Base-by-base conservation (phyloP, 2,329 filamentous ascomycete species). In the Monosporascus sp. region DNA sequence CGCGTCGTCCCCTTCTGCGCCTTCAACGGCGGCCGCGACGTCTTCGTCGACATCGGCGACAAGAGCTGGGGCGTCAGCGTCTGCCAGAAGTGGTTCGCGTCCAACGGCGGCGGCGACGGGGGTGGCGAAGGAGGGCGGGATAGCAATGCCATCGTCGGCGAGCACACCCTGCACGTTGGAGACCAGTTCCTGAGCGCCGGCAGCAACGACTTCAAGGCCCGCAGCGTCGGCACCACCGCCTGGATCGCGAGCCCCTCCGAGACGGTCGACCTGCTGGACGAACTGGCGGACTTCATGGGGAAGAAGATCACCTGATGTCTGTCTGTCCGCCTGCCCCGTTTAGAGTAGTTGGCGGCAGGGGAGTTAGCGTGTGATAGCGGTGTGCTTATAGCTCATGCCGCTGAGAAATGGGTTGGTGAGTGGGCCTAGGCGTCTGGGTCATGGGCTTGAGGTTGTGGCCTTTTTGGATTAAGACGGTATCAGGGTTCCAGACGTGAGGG, bases 41-140 rank as follows among this genome's bases (percentile, higher is more conserved):
- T 97, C 43, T 99, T 99, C 71, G 92, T 99, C 51, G 94, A 99
- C 69, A 97, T 99, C 65, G 94, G 94, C 52, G 94, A 99, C 74
- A 99, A 99, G 74, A 91, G 87, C 50, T 96, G 92, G 88, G 94
- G 94, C 58, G 94, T 99, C 3, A 80, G 89, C 37, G 90, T 92
- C 4, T 97, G 92, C 68, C 94, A 99, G 74, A 82, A 86, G 53
- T 96, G 90, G 76, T 96, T 97, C 68, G 88, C 88, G 22, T 83
- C 78, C 1, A 82, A 51, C 39, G 67, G 49, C 18, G 54, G 55
- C 37, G 15, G 38, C 1, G 38, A 20, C 2, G 38, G 38, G 9
- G 38, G 38, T 11, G 17, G 38, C 5, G 38, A 11, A 8, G 38
- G 15, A 6, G 38, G 38, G 11, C 3, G 20, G 1, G 20, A 46